phyloP scores from a whole-genome alignment of 2,329 filamentous ascomycete genomes.

The Gaeumannomyces sp. region DNA sequence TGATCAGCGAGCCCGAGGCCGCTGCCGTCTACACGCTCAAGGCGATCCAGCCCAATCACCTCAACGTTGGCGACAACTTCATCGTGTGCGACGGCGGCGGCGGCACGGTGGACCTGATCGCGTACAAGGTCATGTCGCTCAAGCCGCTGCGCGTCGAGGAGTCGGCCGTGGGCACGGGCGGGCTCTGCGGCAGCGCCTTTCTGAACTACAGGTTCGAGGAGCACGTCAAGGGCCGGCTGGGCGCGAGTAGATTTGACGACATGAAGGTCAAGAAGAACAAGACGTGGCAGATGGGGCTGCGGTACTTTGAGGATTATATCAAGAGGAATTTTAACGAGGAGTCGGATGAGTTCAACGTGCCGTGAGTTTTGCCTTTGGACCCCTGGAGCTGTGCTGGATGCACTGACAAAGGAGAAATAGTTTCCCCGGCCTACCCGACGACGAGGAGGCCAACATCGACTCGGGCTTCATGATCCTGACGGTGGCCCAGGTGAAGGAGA shows the following conservation, averaged over 20 bases:
- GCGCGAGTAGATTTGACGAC: slow-evolving; percentile 59
- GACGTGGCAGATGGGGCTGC: slow-evolving; percentile 72
- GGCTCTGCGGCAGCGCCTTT: slow-evolving; percentile 71
- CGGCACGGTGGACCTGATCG: slow-evolving; percentile 69
- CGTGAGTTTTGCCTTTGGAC: slow-evolving; percentile 38
- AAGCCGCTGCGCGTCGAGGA: slow-evolving; percentile 69
- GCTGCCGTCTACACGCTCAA: slow-evolving; percentile 75
- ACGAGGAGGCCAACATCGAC: slow-evolving; percentile 68
- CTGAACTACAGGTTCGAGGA: slow-evolving; percentile 78
- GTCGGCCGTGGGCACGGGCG: slow-evolving; percentile 72
- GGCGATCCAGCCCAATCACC: slow-evolving; percentile 68
- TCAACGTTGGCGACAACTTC: slow-evolving; percentile 62
- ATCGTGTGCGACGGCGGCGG: slow-evolving; percentile 58
- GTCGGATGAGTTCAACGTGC: slow-evolving; percentile 69
- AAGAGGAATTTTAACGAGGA: slow-evolving; percentile 80
- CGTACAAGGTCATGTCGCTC: slow-evolving; percentile 72
- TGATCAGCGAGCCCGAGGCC: slow-evolving; percentile 76
- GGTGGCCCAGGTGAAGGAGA: slow-evolving; percentile 61
- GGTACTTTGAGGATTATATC: slow-evolving; percentile 79
- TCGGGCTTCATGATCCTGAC: slow-evolving; percentile 71
- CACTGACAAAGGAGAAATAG: slow-evolving; percentile 25
- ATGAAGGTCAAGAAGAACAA: slow-evolving; percentile 75
- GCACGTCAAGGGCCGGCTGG: slow-evolving; percentile 62
- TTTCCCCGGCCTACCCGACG: slow-evolving; percentile 69
- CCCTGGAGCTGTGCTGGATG: background rate